Conservation (phyloP, 2,329 filamentous ascomycete genomes). For the Trichophaea hybrida region DNA sequence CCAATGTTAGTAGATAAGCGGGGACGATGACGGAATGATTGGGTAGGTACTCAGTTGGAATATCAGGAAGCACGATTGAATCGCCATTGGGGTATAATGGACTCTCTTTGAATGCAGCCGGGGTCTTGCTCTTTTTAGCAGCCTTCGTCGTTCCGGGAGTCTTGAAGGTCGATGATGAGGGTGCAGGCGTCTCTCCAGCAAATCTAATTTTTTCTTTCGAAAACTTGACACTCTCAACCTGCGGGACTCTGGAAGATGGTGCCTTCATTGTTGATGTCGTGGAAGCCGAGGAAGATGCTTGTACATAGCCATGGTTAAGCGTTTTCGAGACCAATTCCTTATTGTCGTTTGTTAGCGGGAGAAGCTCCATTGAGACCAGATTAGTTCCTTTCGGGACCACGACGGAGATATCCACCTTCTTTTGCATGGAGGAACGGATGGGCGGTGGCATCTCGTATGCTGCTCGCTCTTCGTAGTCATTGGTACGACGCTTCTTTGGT, state of each 20-base stretch:
- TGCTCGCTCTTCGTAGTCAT: slow-evolving; percentile 49
- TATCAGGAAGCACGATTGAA: slow-evolving; percentile 81
- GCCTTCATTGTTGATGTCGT: slow-evolving; percentile 18
- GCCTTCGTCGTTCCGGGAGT: slow-evolving; percentile 18
- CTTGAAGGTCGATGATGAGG: slow-evolving; percentile 14
- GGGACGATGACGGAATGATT: background rate
- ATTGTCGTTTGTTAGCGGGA: slow-evolving; percentile 5
- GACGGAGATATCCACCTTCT: background rate
- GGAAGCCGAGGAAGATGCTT: slow-evolving; percentile 6
- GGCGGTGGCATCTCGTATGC: slow-evolving; percentile 64
- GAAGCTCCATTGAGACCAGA: background rate
- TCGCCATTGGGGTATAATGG: slow-evolving; percentile 82
- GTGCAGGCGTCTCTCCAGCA: slow-evolving; percentile 16
- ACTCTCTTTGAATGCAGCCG: slow-evolving; percentile 35
- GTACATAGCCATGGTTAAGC: slow-evolving; percentile 17
- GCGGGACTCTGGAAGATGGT: slow-evolving; percentile 25
- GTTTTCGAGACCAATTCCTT: slow-evolving; percentile 15
- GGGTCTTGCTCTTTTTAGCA: slow-evolving; percentile 17
- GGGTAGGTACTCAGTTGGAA: slow-evolving; percentile 55
- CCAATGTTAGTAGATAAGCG: background rate
- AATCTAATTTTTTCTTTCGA: slow-evolving; percentile 27
- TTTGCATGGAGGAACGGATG: slow-evolving; percentile 53
- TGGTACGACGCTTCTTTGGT: slow-evolving; percentile 61
- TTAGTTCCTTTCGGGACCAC: background rate
- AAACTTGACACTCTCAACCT: slow-evolving; percentile 27